Evolutionary conservation across 352 stramenopile genomes (phyloP).

Genomic region (Halophytophthora batemanensis): DNA sequence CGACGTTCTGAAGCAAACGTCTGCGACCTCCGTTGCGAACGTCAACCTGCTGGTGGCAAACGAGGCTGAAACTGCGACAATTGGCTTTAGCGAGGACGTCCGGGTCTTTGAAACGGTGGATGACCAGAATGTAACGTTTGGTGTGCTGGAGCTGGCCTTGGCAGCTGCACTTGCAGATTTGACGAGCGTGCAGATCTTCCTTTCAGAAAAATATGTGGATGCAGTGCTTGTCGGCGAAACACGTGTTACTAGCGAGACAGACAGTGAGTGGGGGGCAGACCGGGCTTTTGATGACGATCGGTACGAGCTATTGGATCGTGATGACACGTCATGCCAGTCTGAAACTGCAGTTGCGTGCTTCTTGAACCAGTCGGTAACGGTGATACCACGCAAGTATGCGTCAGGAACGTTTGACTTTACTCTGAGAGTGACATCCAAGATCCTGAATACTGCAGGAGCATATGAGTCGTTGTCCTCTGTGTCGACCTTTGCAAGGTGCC

Average conservation of each 20-base stretch:
- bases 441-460: slow-evolving; percentile 7
- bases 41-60: slow-evolving; percentile 16
- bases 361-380: slow-evolving; percentile 24
- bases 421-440: slow-evolving; percentile 25
- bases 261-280: slow-evolving; percentile 7
- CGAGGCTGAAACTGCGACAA: slow-evolving; percentile 14
- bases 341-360: slow-evolving; percentile 8
- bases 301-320: slow-evolving; percentile 15
- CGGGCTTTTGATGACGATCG: slow-evolving; percentile 12
- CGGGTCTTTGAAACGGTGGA: slow-evolving; percentile 33
- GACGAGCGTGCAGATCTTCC: slow-evolving; percentile 12
- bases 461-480: slow-evolving; percentile 26
- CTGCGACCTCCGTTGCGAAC: slow-evolving; percentile 8
- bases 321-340: slow-evolving; percentile 8
- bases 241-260: slow-evolving; percentile 6
- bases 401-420: slow-evolving; percentile 38
- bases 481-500: slow-evolving; percentile 23
- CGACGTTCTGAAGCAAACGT: slow-evolving; percentile 18
- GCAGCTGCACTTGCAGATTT: slow-evolving; percentile 28
- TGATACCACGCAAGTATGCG: slow-evolving; percentile 33
- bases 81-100: slow-evolving; percentile 15
- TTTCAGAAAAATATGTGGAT: slow-evolving; percentile 14
- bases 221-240: slow-evolving; percentile 13
- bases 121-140: slow-evolving; percentile 41
- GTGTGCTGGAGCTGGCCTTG: slow-evolving; percentile 26